Conservation (phyloP, 2,329 filamentous ascomycete species). For the Sphaerulina musiva region DNA sequence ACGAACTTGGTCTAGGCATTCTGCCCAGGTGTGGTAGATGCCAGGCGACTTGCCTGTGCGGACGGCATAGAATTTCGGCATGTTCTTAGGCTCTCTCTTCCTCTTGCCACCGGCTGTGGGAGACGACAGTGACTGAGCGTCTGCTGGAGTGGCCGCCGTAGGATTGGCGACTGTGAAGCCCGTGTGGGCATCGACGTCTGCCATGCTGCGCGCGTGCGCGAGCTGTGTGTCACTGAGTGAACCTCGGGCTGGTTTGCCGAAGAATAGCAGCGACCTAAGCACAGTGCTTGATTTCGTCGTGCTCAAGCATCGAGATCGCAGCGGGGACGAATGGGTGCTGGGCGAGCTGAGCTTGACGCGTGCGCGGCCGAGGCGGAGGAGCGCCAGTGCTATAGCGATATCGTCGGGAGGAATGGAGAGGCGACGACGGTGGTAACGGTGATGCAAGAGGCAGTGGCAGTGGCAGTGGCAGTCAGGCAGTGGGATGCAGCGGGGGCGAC, state of each 20-base stretch:
- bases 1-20: constrained; percentile 56
- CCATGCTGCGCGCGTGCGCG: constrained; percentile 3
- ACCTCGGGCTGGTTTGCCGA: constrained; percentile 6
- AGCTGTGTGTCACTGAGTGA: background rate
- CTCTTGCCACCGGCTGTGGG: constrained; percentile 45
- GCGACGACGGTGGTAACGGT: too few species aligned
- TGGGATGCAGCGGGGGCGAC: too few species aligned
- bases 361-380: constrained; percentile 1
- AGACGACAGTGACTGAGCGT: background rate
- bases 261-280: constrained; percentile 11
- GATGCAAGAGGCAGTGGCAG: too few species aligned
- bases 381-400: background rate
- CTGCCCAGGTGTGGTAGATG: constrained; percentile 57
- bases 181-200: constrained; percentile 30
- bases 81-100: constrained; percentile 43
- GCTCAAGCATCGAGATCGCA: constrained; percentile 1
- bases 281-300: background rate
- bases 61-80: constrained; percentile 58
- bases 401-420: too few species aligned
- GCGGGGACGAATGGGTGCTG: constrained; percentile 1
- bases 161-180: constrained; percentile 26
- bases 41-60: constrained; percentile 54
- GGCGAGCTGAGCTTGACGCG: background rate
- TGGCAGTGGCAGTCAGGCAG: too few species aligned
- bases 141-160: constrained; percentile 5